Base-by-base conservation (phyloP, 371 early-diverging fungal genomes). In the Mucor mucedo region DNA sequence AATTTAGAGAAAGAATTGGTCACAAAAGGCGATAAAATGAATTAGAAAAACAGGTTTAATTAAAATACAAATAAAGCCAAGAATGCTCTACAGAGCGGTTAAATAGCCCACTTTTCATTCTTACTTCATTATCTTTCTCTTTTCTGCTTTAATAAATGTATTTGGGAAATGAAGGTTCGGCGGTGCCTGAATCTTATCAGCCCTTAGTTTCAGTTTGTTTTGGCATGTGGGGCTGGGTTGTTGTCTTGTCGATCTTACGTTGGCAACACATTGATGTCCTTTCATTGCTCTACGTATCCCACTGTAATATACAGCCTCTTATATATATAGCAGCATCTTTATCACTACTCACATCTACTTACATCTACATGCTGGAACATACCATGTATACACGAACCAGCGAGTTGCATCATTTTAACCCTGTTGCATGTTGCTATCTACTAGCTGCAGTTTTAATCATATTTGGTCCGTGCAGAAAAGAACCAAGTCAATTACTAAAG, bases 171-270 rank as follows among this genome's bases (percentile, higher is more conserved):
- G 13, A 30, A 44, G 5, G 44, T 5, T 14, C 13, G 14, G 8
- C 29, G 41, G 40, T 87, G 13, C 89, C 89, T 8, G 68, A 80
- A 41, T 80, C 78, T 11, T 87, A 84, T 58, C 80, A 85, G 60
- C 84, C 88, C 28, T 80, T 91, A 14, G 63, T 89, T 40, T 78
- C 90, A 60, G 62, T 86, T 52, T 79, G 83, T 70, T 82, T 91
- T 33, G 91, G 89, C 47, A 63, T 90, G 16, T 91, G 89, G 86
- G 87, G 88, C 52, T 91, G 89, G 89, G 87, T 85, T 6, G 70
- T 82, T 56, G 89, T 89, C 66, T 63, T 93, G 11, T 79, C 83
- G 56, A 63, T 87, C 28, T 77, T 89, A 39, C 48, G 68, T 27
- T 56, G 61, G 33, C 45, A 73, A 27, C 48, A 70, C 30, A 62